A percentile compares a stretch with the other conserved stretches of the same genome.
Conservation (phyloP, 805 yeast species). For the Candida arabinofermentans region DNA sequence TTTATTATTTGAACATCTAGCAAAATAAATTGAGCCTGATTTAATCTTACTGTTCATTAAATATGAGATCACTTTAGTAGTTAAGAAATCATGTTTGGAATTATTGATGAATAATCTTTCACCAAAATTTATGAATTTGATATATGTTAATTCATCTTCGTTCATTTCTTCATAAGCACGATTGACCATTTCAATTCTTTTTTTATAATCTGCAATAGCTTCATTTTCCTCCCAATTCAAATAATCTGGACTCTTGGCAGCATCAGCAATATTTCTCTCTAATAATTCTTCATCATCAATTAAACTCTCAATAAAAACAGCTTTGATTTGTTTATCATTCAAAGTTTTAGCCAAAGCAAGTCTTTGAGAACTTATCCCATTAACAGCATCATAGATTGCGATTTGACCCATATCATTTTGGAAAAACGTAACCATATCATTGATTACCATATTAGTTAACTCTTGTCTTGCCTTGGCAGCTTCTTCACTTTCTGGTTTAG, state of each 20-base stretch:
- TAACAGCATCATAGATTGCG: slow-evolving; percentile 94
- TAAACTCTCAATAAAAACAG: slow-evolving; percentile 82
- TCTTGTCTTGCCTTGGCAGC: slow-evolving; percentile 51
- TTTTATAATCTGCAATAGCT: slow-evolving; percentile 75
- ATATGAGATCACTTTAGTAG: slow-evolving; percentile 87
- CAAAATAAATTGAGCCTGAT: slow-evolving; percentile 88
- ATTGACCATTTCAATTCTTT: slow-evolving; percentile 63
- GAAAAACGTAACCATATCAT: slow-evolving; percentile 69
- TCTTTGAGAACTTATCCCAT: slow-evolving; percentile 72
- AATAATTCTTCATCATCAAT: slow-evolving; percentile 70
- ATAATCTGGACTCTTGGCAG: slow-evolving; percentile 86
- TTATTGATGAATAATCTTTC: slow-evolving; percentile 76
- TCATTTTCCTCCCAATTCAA: slow-evolving; percentile 64
- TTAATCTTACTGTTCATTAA: slow-evolving; percentile 87
- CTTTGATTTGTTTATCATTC: slow-evolving; percentile 58
- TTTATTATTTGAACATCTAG: slow-evolving; percentile 65
- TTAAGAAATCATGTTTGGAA: slow-evolving; percentile 81
- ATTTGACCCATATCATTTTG: slow-evolving; percentile 82
- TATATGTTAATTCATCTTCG: slow-evolving; percentile 57
- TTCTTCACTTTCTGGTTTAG: slow-evolving; percentile 41
- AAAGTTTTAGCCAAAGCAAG: slow-evolving; percentile 52
- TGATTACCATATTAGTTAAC: slow-evolving; percentile 59
- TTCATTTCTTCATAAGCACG: slow-evolving; percentile 72
- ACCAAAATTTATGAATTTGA: slow-evolving; percentile 89
- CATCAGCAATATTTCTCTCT: slow-evolving; percentile 75